Conservation (phyloP, 2,329 filamentous ascomycete genomes). For the Exophiala spinifera region DNA sequence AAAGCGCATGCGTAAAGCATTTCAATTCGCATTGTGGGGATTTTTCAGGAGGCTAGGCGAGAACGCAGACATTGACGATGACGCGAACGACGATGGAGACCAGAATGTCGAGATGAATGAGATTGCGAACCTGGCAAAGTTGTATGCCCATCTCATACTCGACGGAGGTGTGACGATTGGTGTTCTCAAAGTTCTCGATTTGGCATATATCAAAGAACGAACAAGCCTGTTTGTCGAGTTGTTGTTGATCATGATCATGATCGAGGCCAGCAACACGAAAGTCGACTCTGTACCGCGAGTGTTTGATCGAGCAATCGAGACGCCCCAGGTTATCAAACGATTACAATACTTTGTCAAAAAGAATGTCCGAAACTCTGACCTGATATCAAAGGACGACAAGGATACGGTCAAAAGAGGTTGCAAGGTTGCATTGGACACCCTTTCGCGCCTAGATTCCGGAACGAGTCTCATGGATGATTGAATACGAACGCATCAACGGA, state of each 20-base stretch:
- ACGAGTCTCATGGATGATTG: not conserved
- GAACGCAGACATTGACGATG: slow-evolving; percentile 63
- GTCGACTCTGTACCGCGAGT: slow-evolving; percentile 61
- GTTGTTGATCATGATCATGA: slow-evolving; percentile 71
- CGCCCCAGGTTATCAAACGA: slow-evolving; percentile 67
- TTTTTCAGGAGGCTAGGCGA: slow-evolving; percentile 85
- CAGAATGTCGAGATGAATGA: slow-evolving; percentile 53
- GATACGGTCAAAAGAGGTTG: slow-evolving; percentile 39
- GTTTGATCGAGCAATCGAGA: slow-evolving; percentile 59
- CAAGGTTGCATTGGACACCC: slow-evolving; percentile 40
- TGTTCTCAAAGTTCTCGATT: slow-evolving; percentile 64
- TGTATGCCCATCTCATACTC: slow-evolving; percentile 62
- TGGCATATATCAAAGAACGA: slow-evolving; percentile 72
- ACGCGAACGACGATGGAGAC: slow-evolving; percentile 52
- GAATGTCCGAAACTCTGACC: slow-evolving; percentile 65
- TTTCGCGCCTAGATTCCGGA: slow-evolving; percentile 31
- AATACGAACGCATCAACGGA: not conserved
- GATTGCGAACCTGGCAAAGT: slow-evolving; percentile 65
- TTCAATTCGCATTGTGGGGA: slow-evolving; percentile 84
- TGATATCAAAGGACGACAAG: slow-evolving; percentile 30
- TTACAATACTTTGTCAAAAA: slow-evolving; percentile 78
- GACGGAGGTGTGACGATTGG: slow-evolving; percentile 59
- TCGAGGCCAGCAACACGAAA: slow-evolving; percentile 57
- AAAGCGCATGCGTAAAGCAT: slow-evolving; percentile 73
- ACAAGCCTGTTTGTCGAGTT: slow-evolving; percentile 77